Conservation (phyloP, 805 yeast genomes). For the Priceomyces medius region DNA sequence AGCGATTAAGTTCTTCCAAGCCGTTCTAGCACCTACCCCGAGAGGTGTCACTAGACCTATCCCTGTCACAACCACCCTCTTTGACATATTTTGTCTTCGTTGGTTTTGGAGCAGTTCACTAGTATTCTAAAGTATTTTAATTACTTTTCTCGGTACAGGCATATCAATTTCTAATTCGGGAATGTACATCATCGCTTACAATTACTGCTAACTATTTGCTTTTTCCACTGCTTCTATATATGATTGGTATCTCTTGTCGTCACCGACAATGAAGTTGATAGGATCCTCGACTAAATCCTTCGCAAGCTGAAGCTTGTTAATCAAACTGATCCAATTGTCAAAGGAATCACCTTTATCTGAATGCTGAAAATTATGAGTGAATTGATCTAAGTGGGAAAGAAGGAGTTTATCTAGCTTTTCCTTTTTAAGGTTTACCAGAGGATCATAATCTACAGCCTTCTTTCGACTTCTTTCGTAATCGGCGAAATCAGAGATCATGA, state of each 20-base stretch:
- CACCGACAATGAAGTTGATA: constrained; percentile 40
- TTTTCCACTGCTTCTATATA: constrained; percentile 16
- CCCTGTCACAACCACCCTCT: constrained; percentile 89
- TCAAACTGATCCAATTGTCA: constrained; percentile 30
- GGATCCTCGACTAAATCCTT: constrained; percentile 22
- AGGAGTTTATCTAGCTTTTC: constrained; percentile 24
- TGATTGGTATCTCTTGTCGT: constrained; percentile 33
- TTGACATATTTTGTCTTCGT: constrained; percentile 11
- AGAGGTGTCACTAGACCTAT: constrained; percentile 84
- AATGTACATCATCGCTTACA: not conserved
- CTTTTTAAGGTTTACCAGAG: constrained; percentile 30
- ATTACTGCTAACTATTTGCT: not conserved
- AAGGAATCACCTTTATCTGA: constrained; percentile 9
- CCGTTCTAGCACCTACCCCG: constrained; percentile 60
- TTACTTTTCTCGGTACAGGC: not conserved
- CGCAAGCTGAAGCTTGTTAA: constrained; percentile 22
- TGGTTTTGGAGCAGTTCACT: not conserved
- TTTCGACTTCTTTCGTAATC: constrained; percentile 26
- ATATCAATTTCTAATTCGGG: not conserved
- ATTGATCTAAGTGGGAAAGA: not conserved
- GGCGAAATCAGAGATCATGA: constrained; percentile 27
- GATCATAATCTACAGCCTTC: constrained; percentile 10
- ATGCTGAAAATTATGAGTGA: not conserved
- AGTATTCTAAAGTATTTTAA: no score
- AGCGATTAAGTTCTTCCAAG: constrained; percentile 55